These are phyloP conservation scores for Gaultheria prostrata DNA, from an alignment of 148 eudicot species.

Conservation along the genomic window DNA sequence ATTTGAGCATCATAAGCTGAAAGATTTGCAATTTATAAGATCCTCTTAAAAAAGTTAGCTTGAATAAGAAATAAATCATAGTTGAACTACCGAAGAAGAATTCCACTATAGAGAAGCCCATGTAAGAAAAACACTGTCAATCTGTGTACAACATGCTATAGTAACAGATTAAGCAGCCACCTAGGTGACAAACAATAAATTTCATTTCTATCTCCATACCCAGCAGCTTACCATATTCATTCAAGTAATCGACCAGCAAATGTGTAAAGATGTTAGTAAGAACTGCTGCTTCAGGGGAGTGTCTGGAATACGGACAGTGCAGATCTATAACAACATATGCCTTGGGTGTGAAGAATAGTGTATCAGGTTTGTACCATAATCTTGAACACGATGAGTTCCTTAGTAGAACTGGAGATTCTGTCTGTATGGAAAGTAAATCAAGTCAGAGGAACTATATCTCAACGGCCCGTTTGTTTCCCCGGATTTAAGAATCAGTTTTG, in stretches of 20 bases:
- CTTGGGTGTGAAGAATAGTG: slow-evolving; percentile 68
- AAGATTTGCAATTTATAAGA: slow-evolving; percentile 3
- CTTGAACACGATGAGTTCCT: slow-evolving; percentile 76
- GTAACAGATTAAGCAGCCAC: background rate
- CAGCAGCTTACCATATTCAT: slow-evolving; percentile 83
- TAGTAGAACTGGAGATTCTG: slow-evolving; percentile 48
- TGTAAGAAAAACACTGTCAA: background rate
- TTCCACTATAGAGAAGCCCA: background rate
- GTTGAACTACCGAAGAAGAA: background rate
- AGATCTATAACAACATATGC: slow-evolving; percentile 81
- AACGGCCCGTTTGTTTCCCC: no score
- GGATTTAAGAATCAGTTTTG: no score
- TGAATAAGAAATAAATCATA: background rate
- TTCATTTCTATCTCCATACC: background rate
- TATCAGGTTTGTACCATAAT: slow-evolving; percentile 92
- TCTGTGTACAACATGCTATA: slow-evolving; percentile 15
- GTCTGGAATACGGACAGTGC: slow-evolving; percentile 70
- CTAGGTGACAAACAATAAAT: background rate
- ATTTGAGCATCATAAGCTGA: slow-evolving; percentile 95
- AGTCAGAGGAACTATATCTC: no score
- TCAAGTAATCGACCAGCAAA: slow-evolving; percentile 80
- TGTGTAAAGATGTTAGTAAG: slow-evolving; percentile 76
- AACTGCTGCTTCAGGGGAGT: slow-evolving; percentile 76
- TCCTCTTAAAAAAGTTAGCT: background rate
- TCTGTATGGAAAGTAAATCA: slow-evolving; percentile 34